Conservation (phyloP, 2,329 filamentous ascomycete genomes). For the Pseudocercospora cruenta region DNA sequence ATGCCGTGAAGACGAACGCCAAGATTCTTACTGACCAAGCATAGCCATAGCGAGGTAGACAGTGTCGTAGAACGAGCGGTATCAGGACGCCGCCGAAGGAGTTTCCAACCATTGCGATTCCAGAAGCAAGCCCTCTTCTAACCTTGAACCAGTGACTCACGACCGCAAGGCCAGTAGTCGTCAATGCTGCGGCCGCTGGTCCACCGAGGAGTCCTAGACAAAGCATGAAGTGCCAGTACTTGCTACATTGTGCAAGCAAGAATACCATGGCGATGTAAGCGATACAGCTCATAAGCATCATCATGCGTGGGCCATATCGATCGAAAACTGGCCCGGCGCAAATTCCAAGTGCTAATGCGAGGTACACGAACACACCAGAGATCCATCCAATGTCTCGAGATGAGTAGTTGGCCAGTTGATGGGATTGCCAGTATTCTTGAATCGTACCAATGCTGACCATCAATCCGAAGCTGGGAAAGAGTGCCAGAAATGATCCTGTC, state of each 20-base stretch:
- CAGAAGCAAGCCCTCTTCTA: slow-evolving; percentile 43
- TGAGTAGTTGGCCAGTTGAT: slow-evolving; percentile 50
- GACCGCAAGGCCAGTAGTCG: slow-evolving; percentile 44
- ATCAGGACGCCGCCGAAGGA: slow-evolving; percentile 44
- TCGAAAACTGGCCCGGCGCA: slow-evolving; percentile 56
- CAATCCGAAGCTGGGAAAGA: slow-evolving; percentile 51
- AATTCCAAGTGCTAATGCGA: slow-evolving; percentile 51
- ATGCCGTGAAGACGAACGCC: slow-evolving; percentile 43
- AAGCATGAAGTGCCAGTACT: slow-evolving; percentile 56
- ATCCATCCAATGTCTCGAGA: slow-evolving; percentile 56
- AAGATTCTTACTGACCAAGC: slow-evolving; percentile 43
- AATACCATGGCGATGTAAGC: slow-evolving; percentile 48
- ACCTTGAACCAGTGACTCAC: slow-evolving; percentile 48
- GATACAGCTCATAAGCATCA: slow-evolving; percentile 45
- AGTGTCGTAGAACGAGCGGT: slow-evolving; percentile 40
- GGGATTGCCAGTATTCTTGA: slow-evolving; percentile 51
- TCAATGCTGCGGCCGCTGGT: slow-evolving; percentile 40
- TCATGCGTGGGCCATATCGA: slow-evolving; percentile 49
- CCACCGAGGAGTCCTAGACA: slow-evolving; percentile 41
- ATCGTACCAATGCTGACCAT: slow-evolving; percentile 54
- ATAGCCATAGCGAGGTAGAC: slow-evolving; percentile 43
- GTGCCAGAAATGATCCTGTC: slow-evolving; percentile 40
- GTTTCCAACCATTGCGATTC: slow-evolving; percentile 46
- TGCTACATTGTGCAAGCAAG: slow-evolving; percentile 51
- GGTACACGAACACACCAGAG: slow-evolving; percentile 50